Conservation (phyloP, 768 basidiomycete species). For the Leccinum aurantiacum region DNA sequence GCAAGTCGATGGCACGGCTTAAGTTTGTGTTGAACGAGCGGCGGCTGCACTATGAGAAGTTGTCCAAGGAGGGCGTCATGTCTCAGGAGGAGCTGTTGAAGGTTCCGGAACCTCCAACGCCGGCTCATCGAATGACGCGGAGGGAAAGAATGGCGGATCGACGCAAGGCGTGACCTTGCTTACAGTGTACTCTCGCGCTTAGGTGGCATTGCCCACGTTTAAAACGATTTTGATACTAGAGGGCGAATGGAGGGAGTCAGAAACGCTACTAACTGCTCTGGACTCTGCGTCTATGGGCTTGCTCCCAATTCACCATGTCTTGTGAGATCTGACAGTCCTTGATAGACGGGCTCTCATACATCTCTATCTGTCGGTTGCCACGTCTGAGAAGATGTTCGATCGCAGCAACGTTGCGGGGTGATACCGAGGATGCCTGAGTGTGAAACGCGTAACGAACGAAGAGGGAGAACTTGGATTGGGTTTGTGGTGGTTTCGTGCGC, state of each 20-base stretch:
- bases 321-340: conserved; percentile 74
- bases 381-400: conserved; percentile 78
- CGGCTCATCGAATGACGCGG: conserved; percentile 21
- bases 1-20: conserved; percentile 96
- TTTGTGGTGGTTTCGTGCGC: conserved; percentile 57
- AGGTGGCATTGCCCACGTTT: conserved; percentile 13
- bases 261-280: conserved; percentile 13
- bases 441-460: conserved; percentile 71
- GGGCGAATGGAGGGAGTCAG: neutral
- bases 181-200: neutral
- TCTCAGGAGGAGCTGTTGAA: conserved; percentile 19
- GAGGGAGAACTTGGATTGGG: conserved; percentile 65
- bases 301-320: conserved; percentile 69
- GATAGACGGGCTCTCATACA: conserved; percentile 64
- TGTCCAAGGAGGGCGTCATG: conserved; percentile 21
- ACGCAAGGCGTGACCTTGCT: conserved; percentile 13
- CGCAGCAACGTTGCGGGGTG: conserved; percentile 63
- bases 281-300: conserved; percentile 20
- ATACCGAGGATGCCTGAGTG: conserved; percentile 56
- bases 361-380: conserved; percentile 64
- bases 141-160: conserved; percentile 20
- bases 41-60: conserved; percentile 68
- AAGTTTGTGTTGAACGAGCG: conserved; percentile 92
- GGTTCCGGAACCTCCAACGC: conserved; percentile 14
- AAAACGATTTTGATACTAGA: conserved; percentile 3